phyloP scores from a whole-genome alignment of 192 early-diverging fungal genomes.

The Diversispora epigaea region DNA sequence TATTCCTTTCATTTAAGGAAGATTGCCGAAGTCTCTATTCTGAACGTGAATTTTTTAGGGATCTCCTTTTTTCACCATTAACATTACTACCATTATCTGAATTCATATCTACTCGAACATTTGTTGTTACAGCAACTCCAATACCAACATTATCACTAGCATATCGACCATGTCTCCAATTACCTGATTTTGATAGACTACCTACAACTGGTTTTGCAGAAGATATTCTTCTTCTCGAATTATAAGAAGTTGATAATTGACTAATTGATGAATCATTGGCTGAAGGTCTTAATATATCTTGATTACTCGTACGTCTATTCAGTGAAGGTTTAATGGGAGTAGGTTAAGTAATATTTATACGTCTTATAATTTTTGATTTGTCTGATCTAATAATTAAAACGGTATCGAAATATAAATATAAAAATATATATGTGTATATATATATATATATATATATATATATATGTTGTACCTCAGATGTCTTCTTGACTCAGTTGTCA shows the following conservation, averaged over 20 bases:
- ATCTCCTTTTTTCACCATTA: not conserved
- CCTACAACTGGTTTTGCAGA: not conserved
- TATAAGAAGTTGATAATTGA: not conserved
- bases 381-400: not conserved
- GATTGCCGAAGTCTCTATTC: slow-evolving; percentile 10
- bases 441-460: too few relatives aligned
- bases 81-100: too few relatives aligned
- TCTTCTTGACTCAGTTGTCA: too few relatives aligned
- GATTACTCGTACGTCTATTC: not conserved
- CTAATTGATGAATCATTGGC: not conserved
- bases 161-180: not conserved
- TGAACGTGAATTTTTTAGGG: slow-evolving; percentile 14
- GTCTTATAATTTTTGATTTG: not conserved
- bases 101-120: not conserved
- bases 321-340: not conserved
- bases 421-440: too few relatives aligned
- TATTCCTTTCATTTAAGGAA: slow-evolving; percentile 1
- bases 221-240: not conserved
- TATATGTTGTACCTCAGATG: too few relatives aligned
- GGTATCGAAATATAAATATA: not conserved
- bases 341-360: not conserved
- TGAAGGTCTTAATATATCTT: not conserved
- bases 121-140: not conserved
- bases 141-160: slow-evolving; percentile 16
- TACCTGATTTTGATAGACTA: not conserved